Evolutionary conservation across 2,329 filamentous ascomycete species (phyloP).

Genomic region (Paracoccidioides brasiliensis): DNA sequence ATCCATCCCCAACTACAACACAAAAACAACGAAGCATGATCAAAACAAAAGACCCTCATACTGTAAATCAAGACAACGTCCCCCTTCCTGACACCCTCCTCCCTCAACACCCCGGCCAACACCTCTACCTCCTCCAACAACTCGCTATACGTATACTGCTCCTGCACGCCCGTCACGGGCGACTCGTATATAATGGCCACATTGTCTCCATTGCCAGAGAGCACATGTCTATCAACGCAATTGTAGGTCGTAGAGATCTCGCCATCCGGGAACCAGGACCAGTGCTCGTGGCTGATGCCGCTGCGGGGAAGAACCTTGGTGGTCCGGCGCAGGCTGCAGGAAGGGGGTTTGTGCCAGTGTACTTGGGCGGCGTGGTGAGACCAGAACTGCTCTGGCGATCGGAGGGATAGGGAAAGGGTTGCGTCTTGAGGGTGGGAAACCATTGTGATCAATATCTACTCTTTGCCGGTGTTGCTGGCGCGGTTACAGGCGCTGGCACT

Average conservation of each 20-base stretch:
- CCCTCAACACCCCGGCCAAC: conserved; percentile 66
- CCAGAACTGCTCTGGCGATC: conserved; percentile 65
- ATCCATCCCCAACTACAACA: no score
- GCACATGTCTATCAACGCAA: conserved; percentile 80
- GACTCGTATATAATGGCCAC: conserved; percentile 79
- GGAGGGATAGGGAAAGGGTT: conserved; percentile 46
- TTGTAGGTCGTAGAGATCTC: conserved; percentile 89
- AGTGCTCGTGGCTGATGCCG: conserved; percentile 56
- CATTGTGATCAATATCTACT: conserved; percentile 9
- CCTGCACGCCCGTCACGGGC: conserved; percentile 62
- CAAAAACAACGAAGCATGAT: not conserved
- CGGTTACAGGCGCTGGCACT: not conserved
- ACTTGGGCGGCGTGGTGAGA: conserved; percentile 58
- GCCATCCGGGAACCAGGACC: conserved; percentile 83
- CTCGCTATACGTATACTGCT: conserved; percentile 60
- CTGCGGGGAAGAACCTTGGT: conserved; percentile 49
- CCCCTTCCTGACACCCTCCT: conserved; percentile 69
- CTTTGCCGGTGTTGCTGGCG: not conserved
- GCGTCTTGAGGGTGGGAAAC: conserved; percentile 33
- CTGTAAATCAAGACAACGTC: conserved; percentile 87
- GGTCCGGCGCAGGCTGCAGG: conserved; percentile 44
- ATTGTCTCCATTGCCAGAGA: conserved; percentile 57
- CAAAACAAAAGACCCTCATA: conserved; percentile 29
- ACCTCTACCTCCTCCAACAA: conserved; percentile 69
- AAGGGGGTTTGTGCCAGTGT: conserved; percentile 67